Conservation (phyloP, 371 early-diverging fungal species). For the Mortierella sp. region DNA sequence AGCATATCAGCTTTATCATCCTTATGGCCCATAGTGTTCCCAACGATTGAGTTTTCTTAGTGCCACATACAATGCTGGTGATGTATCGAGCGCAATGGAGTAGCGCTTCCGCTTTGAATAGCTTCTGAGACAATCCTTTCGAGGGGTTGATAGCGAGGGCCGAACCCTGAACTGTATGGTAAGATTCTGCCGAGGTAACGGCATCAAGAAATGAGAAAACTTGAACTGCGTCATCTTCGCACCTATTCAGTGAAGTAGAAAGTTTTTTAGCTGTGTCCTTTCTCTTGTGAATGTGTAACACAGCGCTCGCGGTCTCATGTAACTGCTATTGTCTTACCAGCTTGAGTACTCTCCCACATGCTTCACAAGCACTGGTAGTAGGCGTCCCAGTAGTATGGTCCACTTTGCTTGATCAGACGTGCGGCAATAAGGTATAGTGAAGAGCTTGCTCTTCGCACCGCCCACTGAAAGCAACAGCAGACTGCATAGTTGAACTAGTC, state of each 20-base stretch:
- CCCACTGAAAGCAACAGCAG: slow-evolving; percentile 12
- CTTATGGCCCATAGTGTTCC: too few species aligned
- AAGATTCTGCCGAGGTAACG: slow-evolving; percentile 18
- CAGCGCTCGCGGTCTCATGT: neutral
- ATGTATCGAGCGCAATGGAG: slow-evolving; percentile 15
- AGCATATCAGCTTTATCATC: neutral
- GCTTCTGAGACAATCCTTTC: slow-evolving; percentile 8
- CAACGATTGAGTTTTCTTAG: too few species aligned
- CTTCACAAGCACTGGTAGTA: slow-evolving; percentile 12
- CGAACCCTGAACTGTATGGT: slow-evolving; percentile 3
- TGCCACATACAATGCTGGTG: slow-evolving; percentile 20
- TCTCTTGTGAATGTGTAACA: neutral
- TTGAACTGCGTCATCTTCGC: slow-evolving; percentile 21
- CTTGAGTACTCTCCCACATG: slow-evolving; percentile 15
- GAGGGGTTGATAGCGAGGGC: neutral
- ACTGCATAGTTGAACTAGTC: slow-evolving; percentile 30
- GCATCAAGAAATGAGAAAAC: slow-evolving; percentile 22
- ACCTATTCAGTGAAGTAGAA: slow-evolving; percentile 20
- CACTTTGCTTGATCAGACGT: slow-evolving; percentile 6
- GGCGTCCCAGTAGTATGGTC: slow-evolving; percentile 10
- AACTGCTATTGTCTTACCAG: slow-evolving; percentile 16
- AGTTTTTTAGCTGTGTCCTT: neutral
- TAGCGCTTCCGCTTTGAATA: slow-evolving; percentile 13
- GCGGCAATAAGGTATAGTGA: slow-evolving; percentile 21
- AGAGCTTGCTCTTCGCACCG: neutral